Conservation (phyloP, 495 filamentous ascomycete species). For the Hypoxylon lienhwacheense region DNA sequence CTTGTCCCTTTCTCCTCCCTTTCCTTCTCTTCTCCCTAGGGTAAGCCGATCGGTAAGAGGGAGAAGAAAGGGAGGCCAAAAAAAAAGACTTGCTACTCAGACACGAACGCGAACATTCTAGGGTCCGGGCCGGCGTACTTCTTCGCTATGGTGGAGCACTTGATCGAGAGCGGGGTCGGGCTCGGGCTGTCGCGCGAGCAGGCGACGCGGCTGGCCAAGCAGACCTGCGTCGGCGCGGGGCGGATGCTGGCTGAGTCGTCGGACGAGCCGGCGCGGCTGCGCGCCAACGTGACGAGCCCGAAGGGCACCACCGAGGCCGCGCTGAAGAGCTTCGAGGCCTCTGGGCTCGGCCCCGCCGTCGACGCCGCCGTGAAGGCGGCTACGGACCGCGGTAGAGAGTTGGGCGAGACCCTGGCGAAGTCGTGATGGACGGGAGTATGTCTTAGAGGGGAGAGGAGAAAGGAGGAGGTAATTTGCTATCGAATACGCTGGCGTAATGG, state of each 20-base stretch:
- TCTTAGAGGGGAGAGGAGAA: too few relatives aligned
- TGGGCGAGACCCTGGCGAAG: conserved; percentile 36
- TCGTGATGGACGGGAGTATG: too few relatives aligned
- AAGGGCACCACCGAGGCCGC: conserved; percentile 44
- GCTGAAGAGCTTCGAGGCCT: conserved; percentile 39
- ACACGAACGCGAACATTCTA: conserved; percentile 14
- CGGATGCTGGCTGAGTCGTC: conserved; percentile 41
- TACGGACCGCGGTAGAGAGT: conserved; percentile 31
- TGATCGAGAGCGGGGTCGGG: conserved; percentile 38
- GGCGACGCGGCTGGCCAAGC: conserved; percentile 39
- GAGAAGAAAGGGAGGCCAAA: too few relatives aligned
- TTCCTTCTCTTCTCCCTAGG: too few relatives aligned
- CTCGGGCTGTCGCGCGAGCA: conserved; percentile 40
- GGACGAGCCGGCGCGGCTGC: conserved; percentile 39
- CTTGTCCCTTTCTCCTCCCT: too few relatives aligned
- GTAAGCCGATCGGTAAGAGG: too few relatives aligned
- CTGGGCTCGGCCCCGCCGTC: conserved; percentile 36
- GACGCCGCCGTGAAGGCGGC: conserved; percentile 41
- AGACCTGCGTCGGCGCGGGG: conserved; percentile 42
- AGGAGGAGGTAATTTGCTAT: too few relatives aligned
- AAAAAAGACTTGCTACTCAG: too few relatives aligned
- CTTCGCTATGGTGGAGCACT: conserved; percentile 42
- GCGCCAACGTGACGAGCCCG: conserved; percentile 41
- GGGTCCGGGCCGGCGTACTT: conserved; percentile 44
- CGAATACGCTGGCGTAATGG: too few relatives aligned